A percentile compares a stretch with the other conserved stretches of the same genome.
Conservation (phyloP, 2,329 filamentous ascomycete genomes). For the Magnaporthales sp. region DNA sequence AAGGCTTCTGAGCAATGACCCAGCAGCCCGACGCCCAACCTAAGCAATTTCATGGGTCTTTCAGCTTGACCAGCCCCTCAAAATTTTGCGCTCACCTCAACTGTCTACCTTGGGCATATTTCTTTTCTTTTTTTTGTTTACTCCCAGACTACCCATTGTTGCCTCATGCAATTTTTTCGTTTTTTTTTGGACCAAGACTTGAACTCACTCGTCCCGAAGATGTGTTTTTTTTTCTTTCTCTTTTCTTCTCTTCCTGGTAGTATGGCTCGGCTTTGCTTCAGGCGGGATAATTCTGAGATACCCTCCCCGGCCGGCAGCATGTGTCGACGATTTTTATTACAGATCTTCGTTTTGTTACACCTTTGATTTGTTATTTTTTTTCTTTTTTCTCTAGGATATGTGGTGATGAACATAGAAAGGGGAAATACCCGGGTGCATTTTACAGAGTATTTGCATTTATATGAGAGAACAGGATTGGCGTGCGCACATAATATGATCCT, state of each 20-base stretch:
- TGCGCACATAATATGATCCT: not conserved
- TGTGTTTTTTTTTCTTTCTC: slow-evolving; percentile 2
- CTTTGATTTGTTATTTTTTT: not conserved
- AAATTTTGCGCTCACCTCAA: not conserved
- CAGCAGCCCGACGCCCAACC: not conserved
- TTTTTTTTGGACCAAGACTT: not conserved
- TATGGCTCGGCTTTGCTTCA: not conserved
- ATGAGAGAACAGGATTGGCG: not conserved
- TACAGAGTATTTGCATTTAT: not conserved
- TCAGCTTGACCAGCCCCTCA: not conserved
- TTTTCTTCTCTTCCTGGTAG: not conserved
- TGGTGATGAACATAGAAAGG: not conserved
- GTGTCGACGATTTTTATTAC: not conserved
- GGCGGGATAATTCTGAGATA: not conserved
- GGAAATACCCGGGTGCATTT: not conserved
- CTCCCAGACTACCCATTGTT: not conserved
- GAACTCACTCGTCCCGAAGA: not conserved
- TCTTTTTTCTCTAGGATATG: not conserved
- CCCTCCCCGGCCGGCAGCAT: not conserved
- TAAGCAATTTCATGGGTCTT: not conserved
- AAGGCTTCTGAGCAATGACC: not conserved
- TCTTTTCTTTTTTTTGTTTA: not conserved
- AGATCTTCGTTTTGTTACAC: not conserved
- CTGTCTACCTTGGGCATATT: not conserved
- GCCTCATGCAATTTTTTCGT: not conserved